Evolutionary conservation across 768 basidiomycete genomes (phyloP), one percentile per base, ranked within the genome.

Genomic region (Tylopilus intermedius): DNA sequence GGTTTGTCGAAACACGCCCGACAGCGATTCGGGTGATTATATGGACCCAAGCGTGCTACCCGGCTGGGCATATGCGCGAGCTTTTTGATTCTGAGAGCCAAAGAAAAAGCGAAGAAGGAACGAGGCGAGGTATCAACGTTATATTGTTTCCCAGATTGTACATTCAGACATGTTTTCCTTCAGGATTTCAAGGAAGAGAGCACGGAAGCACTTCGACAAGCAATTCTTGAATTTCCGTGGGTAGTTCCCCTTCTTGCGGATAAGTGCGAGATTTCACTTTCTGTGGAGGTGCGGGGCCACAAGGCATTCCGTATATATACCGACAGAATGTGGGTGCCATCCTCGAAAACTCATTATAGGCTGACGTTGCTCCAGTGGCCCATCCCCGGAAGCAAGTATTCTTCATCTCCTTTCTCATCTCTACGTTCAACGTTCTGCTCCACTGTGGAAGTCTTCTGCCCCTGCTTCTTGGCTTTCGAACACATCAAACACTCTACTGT

Each of bases 351-450:
- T 14, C 15, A 14, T 43, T 41, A 8, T 26, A 22, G 7, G 27
- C 55, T 69, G 48, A 58, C 55, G 27, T 32, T 51, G 42, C 21
- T 42, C 13, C 53, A 60, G 57, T 75, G 80, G 45, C 67, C 63
- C 49, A 37, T 64, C 79, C 15, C 62, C 72, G 0, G 64, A 72
- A 14, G 63, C 78, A 24, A 68, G 74, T 8, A 77, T 79, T 2
- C 71, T 92, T 0, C 87, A 96, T 58, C 79, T 96, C 8, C 78
- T 97, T 4, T 88, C 90, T 0, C 90, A 94, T 62, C 80, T 97
- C 22, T 98, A 98, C 66, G 89, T 79, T 4, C 81, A 86, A 41
- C 85, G 91, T 7, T 88, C 90, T 0, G 75, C 71, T 8, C 66
- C 83, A 0, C 66, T 95, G 2, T 98, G 94, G 94, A 97, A 94